Conservation (phyloP, 2,329 filamentous ascomycete species). For the Aspergillus ochraceoroseus region DNA sequence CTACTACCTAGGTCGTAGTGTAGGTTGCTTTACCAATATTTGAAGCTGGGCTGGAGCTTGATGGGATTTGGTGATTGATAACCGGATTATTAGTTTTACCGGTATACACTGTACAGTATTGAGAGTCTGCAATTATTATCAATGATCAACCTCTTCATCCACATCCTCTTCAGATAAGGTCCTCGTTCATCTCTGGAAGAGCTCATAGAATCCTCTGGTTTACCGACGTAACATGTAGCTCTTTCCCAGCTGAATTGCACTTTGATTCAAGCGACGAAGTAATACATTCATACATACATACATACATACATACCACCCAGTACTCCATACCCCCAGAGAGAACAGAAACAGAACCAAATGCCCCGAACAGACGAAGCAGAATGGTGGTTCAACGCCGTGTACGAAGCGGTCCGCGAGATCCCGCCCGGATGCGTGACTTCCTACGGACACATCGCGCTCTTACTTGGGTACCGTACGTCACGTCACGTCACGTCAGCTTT, state of each 20-base stretch:
- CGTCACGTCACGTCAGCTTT: conserved; percentile 54
- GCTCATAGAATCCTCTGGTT: too few species aligned
- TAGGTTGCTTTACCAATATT: not conserved
- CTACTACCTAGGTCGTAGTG: too few species aligned
- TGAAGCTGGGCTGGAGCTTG: not conserved
- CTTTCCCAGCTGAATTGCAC: too few species aligned
- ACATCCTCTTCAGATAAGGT: too few species aligned
- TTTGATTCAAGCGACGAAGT: too few species aligned
- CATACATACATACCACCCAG: too few species aligned
- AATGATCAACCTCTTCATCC: too few species aligned
- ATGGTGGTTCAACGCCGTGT: conserved; percentile 60
- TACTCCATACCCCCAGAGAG: conserved; percentile 1
- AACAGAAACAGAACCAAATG: conserved; percentile 28
- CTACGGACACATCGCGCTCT: conserved; percentile 67
- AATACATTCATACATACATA: too few species aligned
- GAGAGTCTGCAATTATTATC: too few species aligned
- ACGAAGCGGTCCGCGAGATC: conserved; percentile 78
- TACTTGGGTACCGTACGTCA: conserved; percentile 57
- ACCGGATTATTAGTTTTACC: conserved; percentile 10
- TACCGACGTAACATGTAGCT: too few species aligned
- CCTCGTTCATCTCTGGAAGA: too few species aligned
- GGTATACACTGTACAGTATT: conserved; percentile 1
- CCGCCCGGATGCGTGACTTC: conserved; percentile 77
- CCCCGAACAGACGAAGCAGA: conserved; percentile 47
- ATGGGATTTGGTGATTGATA: conserved; percentile 1